Evolutionary conservation across 192 early-diverging fungal species (phyloP).

Genomic region (Entomortierella chlamydospora): DNA sequence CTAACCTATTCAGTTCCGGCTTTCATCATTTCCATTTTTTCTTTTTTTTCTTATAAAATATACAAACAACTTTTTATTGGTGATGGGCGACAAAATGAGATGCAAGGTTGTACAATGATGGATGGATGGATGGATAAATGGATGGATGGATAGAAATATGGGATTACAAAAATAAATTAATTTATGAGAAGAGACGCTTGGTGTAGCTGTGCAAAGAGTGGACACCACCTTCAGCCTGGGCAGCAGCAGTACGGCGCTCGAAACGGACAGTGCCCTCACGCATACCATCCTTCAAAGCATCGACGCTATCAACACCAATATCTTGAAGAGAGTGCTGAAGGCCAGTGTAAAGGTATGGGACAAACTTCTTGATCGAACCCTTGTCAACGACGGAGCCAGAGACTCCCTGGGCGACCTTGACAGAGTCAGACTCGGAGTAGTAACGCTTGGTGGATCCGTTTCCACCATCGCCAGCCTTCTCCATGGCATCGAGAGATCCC

Average conservation of each 20-base stretch:
- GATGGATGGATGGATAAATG: too few relatives aligned
- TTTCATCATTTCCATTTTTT: too few relatives aligned
- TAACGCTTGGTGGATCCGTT: constrained; percentile 91
- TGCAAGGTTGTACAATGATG: too few relatives aligned
- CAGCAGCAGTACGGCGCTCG: constrained; percentile 93
- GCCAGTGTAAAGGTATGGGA: constrained; percentile 92
- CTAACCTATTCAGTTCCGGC: too few relatives aligned
- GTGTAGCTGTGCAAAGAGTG: constrained; percentile 67
- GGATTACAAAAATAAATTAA: not conserved
- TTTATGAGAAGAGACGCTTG: constrained; percentile 55
- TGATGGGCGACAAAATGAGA: not conserved
- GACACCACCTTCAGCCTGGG: constrained; percentile 97
- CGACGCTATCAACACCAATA: constrained; percentile 84
- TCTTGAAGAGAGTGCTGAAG: constrained; percentile 98
- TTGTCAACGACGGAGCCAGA: constrained; percentile 97
- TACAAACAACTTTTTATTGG: too few relatives aligned
- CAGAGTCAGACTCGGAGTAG: constrained; percentile 95
- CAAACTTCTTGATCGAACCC: constrained; percentile 93
- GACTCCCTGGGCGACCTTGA: constrained; percentile 99
- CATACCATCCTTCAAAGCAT: constrained; percentile 77
- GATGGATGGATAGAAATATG: too few relatives aligned
- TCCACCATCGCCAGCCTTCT: constrained; percentile 73
- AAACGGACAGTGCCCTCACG: constrained; percentile 84
- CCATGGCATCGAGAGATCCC: constrained; percentile 99
- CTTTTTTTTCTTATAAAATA: too few relatives aligned